Percentiles rank a stretch among this genome's conserved stretches.
These are phyloP conservation scores for Zygnema cylindricum DNA, from an alignment of 139 green algal species.

Conservation along the genomic window DNA sequence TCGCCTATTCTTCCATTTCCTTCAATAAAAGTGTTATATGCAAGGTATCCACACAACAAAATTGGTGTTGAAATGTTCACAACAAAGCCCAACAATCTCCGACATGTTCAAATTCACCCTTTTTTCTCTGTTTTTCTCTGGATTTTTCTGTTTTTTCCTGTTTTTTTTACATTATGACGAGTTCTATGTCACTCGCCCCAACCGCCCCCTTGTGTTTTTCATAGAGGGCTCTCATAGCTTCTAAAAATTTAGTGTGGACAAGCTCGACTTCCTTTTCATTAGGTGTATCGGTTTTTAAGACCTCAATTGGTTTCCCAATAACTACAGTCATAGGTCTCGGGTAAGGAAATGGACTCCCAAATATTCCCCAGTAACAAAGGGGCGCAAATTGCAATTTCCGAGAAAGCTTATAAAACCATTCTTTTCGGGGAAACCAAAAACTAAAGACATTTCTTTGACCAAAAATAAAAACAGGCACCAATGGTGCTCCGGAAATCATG, in stretches of 20 bases:
- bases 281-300: neutral
- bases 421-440: slow-evolving; percentile 36
- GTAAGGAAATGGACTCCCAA: slow-evolving; percentile 24
- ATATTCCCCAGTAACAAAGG: slow-evolving; percentile 58
- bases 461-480: slow-evolving; percentile 88
- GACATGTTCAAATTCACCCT: no score
- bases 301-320: slow-evolving; percentile 45
- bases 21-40: no score
- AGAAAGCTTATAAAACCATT: slow-evolving; percentile 42
- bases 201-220: slow-evolving; percentile 31
- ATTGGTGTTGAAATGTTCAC: no score
- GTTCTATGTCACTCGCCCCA: slow-evolving; percentile 5
- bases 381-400: slow-evolving; percentile 34
- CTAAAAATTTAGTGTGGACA: slow-evolving; percentile 24
- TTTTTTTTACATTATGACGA: slow-evolving; percentile 37
- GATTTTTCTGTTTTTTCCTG: no score
- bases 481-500: slow-evolving; percentile 68
- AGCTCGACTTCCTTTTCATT: slow-evolving; percentile 20
- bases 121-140: no score
- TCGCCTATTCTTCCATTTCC: no score
- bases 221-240: slow-evolving; percentile 23
- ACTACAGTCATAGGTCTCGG: slow-evolving; percentile 34
- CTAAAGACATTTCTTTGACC: slow-evolving; percentile 77
- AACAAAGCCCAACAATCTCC: no score
- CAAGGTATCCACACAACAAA: no score